Conservation (phyloP, 495 filamentous ascomycete genomes). For the Chaetomium tenue region DNA sequence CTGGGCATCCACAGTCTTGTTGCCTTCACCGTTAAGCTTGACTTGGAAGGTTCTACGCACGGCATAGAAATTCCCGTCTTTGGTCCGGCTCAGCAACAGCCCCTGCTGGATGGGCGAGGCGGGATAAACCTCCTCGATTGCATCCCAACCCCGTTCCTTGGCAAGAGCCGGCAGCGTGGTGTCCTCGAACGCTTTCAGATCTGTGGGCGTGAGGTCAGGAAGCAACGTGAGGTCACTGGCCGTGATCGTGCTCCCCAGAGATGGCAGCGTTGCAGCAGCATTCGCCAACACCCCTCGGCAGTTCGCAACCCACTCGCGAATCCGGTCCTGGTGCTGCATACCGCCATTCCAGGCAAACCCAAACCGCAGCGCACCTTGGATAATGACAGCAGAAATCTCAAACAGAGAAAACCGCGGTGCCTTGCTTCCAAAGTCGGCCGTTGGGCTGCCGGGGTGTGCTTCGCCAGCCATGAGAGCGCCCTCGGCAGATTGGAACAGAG, state of each 20-base stretch:
- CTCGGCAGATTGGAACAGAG: constrained; percentile 47
- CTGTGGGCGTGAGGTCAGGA: constrained; percentile 25
- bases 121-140: constrained; percentile 46
- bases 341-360: constrained; percentile 57
- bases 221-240: constrained; percentile 54
- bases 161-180: constrained; percentile 2
- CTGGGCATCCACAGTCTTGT: background rate
- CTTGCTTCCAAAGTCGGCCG: constrained; percentile 45
- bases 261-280: constrained; percentile 43
- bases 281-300: constrained; percentile 46
- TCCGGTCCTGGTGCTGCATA: constrained; percentile 53
- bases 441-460: constrained; percentile 22
- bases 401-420: constrained; percentile 56
- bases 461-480: constrained; percentile 32
- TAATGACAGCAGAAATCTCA: constrained; percentile 48
- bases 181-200: constrained; percentile 20
- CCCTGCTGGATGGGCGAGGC: constrained; percentile 47
- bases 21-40: background rate
- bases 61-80: constrained; percentile 36
- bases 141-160: constrained; percentile 22
- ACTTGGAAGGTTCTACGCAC: constrained; percentile 24
- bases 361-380: constrained; percentile 51
- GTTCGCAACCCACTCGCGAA: constrained; percentile 50
- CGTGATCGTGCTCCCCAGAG: constrained; percentile 41
- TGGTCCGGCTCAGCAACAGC: constrained; percentile 50